Conservation (phyloP, 495 filamentous ascomycete species). For the Penicillium flavigenum region DNA sequence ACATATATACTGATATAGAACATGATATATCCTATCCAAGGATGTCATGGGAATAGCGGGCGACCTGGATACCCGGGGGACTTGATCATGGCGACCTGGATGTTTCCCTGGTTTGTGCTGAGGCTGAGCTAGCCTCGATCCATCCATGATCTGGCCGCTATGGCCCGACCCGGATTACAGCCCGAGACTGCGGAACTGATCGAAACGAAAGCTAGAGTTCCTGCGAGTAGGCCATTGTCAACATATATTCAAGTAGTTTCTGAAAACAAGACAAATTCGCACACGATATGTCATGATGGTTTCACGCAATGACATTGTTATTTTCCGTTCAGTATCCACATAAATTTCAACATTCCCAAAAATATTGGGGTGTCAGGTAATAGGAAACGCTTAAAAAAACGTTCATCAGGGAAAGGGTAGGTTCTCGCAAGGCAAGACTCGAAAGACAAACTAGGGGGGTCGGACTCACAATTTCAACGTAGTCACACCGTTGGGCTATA, state of each 20-base stretch:
- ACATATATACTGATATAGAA: neutral
- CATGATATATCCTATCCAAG: too few species aligned
- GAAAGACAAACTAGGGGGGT: neutral
- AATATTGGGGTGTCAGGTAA: constrained; percentile 13
- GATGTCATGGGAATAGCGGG: too few species aligned
- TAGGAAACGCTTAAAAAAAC: constrained; percentile 15
- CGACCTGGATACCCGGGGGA: too few species aligned
- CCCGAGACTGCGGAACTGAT: neutral
- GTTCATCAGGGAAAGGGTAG: constrained; percentile 6
- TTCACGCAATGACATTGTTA: neutral
- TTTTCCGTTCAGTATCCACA: constrained; percentile 12
- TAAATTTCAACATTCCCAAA: constrained; percentile 13
- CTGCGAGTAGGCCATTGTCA: neutral
- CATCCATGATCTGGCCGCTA: neutral
- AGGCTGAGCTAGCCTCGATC: neutral
- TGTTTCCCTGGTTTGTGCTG: too few species aligned
- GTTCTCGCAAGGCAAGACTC: neutral
- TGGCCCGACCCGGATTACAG: too few species aligned
- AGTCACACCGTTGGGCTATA: neutral
- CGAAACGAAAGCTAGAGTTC: neutral
- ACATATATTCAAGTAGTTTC: too few species aligned
- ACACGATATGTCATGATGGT: neutral
- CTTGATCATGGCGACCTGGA: too few species aligned
- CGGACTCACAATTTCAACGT: constrained; percentile 3
- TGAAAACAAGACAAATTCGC: neutral